Evolutionary conservation across 352 stramenopile genomes (phyloP), one percentile per base, ranked within the genome.

Genomic region (Phytopythium cucurbitacearum): DNA sequence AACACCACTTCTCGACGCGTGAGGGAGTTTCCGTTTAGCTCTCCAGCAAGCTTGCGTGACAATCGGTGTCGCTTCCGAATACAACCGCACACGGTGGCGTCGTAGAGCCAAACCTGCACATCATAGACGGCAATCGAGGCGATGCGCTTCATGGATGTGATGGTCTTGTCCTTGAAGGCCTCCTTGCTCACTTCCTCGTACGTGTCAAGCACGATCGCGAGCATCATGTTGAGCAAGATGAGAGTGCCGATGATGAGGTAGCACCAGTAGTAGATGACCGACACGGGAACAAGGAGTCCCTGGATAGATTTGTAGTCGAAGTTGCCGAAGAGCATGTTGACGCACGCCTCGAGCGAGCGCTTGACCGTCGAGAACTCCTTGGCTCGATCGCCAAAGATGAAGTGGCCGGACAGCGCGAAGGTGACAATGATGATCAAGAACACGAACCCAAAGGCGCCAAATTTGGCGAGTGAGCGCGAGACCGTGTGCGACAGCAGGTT

Each of bases 171-270:
- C 13, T 65, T 64, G 11, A 70, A 63, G 34, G 58, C 67, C 48
- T 75, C 64, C 7, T 65, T 64, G 21, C 57, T 80, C 42, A 80
- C 73, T 34, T 82, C 67, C 2, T 57, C 65, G 53, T 83, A 90
- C 16, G 71, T 65, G 41, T 80, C 71, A 39, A 85, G 58, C 7
- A 85, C 71, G 48, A 85, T 85, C 38, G 71, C 73, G 28, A 85
- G 69, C 65, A 85, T 80, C 59, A 85, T 80, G 59, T 82, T 85
- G 56, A 85, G 73, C 45, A 85, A 53, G 43, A 85, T 62, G 47
- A 85, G 69, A 46, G 65, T 71, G 41, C 81, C 68, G 7, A 82
- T 56, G 52, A 85, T 46, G 65, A 85, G 77, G 58, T 78, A 79
- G 7, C 46, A 43, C 74, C 74, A 82, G 64, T 85, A 85, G 60